phyloP scores from a whole-genome alignment of 1,284 basidiomycete species.

The Tremellales sp. region DNA sequence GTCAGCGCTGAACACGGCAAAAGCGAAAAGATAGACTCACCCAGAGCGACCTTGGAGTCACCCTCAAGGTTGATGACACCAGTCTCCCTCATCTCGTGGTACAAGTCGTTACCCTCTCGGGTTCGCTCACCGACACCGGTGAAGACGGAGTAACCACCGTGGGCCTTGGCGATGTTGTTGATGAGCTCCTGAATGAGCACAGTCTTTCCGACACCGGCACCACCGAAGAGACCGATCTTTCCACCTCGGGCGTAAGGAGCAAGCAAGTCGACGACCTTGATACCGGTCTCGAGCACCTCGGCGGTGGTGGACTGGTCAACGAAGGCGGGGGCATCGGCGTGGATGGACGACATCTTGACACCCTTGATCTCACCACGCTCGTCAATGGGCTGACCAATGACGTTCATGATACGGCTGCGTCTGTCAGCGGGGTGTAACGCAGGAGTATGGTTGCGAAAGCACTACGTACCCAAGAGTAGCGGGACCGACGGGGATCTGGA shows the following conservation, averaged over 20 bases:
- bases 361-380: constrained; percentile 98
- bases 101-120: constrained; percentile 99
- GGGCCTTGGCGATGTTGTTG: constrained; percentile 99
- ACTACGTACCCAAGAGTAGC: constrained; percentile 68
- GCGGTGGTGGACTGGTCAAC: constrained; percentile 97
- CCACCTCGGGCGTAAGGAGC: constrained; percentile 99
- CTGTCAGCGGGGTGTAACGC: constrained; percentile 6
- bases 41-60: constrained; percentile 96
- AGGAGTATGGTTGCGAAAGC: background rate
- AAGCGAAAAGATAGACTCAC: constrained; percentile 8
- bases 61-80: constrained; percentile 99
- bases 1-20: background rate
- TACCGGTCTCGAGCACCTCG: constrained; percentile 98
- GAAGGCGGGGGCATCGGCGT: constrained; percentile 93
- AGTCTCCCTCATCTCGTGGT: constrained; percentile 99
- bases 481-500: constrained; percentile 91
- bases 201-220: constrained; percentile 99
- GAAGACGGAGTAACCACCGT: constrained; percentile 99
- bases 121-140: constrained; percentile 97
- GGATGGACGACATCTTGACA: constrained; percentile 82
- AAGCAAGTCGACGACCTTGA: constrained; percentile 99
- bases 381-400: constrained; percentile 99
- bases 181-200: constrained; percentile 96
- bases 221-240: constrained; percentile 99
- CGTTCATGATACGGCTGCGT: constrained; percentile 90